Base-by-base conservation (phyloP, 129 eudicot species). In the Artemisia tridentata region DNA sequence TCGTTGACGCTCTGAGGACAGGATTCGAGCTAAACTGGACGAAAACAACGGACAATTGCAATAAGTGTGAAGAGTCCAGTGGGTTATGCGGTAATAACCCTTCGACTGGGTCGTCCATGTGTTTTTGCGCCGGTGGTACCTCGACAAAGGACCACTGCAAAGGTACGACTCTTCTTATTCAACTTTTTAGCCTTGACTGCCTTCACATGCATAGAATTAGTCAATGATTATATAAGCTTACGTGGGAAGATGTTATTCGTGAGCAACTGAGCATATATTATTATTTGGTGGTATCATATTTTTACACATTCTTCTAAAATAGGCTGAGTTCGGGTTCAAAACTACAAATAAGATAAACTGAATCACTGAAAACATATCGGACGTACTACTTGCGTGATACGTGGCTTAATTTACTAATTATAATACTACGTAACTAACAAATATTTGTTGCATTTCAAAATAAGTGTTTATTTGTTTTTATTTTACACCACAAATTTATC, bases 91-190 rank as follows among this genome's bases (percentile, higher is more conserved):
- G 78, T 15, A 5, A 1, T 14, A 9, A 9, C 19, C 0, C 0
- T 51, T 31, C n/a, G 8, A 0, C 1, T 3, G 64, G 15, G 38
- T 27, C 29, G 29, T 72, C 60, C 17, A 6, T 19, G 38, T 78
- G 82, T 23, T 78, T 78, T 64, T 78, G 82, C 62, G 0, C 27
- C 43, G 62, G 34, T 2, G 73, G 77, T 47, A 71, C 11, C 3
- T 46, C 31, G 16, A 25, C 46, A 41, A 47, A 0, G 19, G 8
- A 14, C 58, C 1, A 55, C 38, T 72, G 78, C 46, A 45, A 20
- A 52, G 82, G 82, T 75, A 75, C 19, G 16, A 25, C 43, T 3
- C 25, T 21, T 25, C 52, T 51, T 9, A 8, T 18, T 56, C 25
- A 23, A 1, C 25, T 23, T 23, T 23, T 23, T 23, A 23, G 2